These are phyloP conservation scores for Trichoderma koningiopsis DNA, from an alignment of 2,329 filamentous ascomycete species.

Conservation along the genomic window DNA sequence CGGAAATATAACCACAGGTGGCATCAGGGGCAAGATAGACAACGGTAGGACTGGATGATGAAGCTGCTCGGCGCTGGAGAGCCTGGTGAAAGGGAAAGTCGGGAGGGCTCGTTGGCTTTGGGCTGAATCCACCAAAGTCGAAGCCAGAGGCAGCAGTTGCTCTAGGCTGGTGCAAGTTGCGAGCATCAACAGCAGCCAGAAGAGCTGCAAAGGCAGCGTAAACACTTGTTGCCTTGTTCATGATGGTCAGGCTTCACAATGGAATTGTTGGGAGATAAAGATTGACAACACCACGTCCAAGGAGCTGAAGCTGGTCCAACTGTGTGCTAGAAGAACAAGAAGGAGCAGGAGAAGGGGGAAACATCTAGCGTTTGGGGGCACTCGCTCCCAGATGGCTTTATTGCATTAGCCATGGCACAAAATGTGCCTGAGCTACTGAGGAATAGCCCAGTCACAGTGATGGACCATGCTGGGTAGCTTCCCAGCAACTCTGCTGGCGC, in stretches of 20 bases:
- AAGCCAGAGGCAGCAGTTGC: constrained; percentile 41
- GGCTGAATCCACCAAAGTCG: constrained; percentile 40
- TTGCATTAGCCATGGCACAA: constrained; percentile 20
- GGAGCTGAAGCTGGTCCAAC: neutral
- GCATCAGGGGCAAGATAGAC: constrained; percentile 52
- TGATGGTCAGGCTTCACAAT: constrained; percentile 23
- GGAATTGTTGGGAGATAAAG: neutral
- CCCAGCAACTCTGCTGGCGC: neutral
- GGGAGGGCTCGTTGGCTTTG: constrained; percentile 47
- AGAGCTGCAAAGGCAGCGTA: constrained; percentile 34
- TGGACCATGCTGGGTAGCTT: neutral
- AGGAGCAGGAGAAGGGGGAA: constrained; percentile 17
- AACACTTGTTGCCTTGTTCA: constrained; percentile 30
- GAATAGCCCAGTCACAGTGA: constrained; percentile 1
- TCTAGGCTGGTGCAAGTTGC: constrained; percentile 34
- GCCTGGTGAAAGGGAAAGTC: constrained; percentile 34
- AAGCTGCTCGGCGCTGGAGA: constrained; percentile 33
- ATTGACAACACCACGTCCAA: constrained; percentile 4
- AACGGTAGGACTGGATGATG: constrained; percentile 29
- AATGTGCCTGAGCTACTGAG: constrained; percentile 12
- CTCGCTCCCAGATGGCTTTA: constrained; percentile 17
- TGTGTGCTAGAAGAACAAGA: constrained; percentile 16
- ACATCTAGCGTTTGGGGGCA: neutral
- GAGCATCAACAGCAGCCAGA: constrained; percentile 38
- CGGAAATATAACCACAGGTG: constrained; percentile 53